These are phyloP conservation scores for Venturia carpophila DNA, from an alignment of 2,329 filamentous ascomycete species.

Conservation along the genomic window DNA sequence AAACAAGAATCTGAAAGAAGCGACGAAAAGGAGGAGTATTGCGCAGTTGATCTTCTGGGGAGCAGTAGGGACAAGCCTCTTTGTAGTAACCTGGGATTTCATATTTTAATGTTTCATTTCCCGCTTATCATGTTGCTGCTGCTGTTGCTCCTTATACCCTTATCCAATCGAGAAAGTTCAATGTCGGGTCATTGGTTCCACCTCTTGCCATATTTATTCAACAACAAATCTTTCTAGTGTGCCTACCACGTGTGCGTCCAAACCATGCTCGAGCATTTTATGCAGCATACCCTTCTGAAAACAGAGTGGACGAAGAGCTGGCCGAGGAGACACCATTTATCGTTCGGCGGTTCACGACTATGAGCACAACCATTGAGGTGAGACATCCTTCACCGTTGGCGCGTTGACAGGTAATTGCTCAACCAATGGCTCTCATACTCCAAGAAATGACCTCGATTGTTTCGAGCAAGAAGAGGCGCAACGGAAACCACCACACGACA, in stretches of 20 bases:
- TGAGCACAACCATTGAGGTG: background rate
- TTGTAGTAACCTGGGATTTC: constrained; percentile 43
- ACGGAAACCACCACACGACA: background rate
- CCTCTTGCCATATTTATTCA: too few species aligned
- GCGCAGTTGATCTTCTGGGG: constrained; percentile 43
- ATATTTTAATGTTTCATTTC: constrained; percentile 31
- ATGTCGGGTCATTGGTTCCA: background rate
- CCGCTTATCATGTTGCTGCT: background rate
- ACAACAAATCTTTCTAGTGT: too few species aligned
- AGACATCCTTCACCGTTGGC: background rate
- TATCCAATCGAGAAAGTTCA: background rate
- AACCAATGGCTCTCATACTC: background rate
- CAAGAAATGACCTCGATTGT: background rate
- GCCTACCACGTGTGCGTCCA: too few species aligned
- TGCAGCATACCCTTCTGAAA: too few species aligned
- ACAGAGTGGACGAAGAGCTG: too few species aligned
- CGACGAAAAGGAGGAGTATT: constrained; percentile 49
- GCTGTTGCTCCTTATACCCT: background rate
- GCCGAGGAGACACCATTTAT: too few species aligned
- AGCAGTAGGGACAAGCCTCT: constrained; percentile 39
- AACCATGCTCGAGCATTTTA: too few species aligned
- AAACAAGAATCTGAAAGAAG: constrained; percentile 85
- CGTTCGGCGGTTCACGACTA: background rate
- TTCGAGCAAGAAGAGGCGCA: background rate
- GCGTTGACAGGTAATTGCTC: background rate